phyloP scores from a whole-genome alignment of 2,329 filamentous ascomycete species.

The Colletotrichum liriopes region DNA sequence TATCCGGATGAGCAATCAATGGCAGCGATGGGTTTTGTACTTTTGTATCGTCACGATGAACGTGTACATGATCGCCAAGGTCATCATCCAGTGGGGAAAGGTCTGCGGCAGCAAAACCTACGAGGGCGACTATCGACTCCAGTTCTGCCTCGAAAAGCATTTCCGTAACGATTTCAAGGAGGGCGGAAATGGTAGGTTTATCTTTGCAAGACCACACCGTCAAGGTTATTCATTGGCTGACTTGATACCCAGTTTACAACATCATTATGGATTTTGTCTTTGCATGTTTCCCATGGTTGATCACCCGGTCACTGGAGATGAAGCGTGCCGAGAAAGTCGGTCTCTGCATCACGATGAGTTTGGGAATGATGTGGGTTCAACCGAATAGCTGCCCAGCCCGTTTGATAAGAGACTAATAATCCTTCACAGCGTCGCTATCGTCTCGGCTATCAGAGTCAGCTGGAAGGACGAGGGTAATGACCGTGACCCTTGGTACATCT shows the following conservation, averaged over 20 bases:
- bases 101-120: conserved; percentile 60
- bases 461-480: conserved; percentile 66
- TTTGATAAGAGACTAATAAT: conserved; percentile 14
- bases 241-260: conserved; percentile 60
- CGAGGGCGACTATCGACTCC: conserved; percentile 63
- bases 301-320: conserved; percentile 52
- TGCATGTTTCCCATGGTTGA: conserved; percentile 50
- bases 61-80: conserved; percentile 61
- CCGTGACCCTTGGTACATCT: conserved; percentile 64
- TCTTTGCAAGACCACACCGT: neutral
- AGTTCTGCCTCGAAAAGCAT: conserved; percentile 59
- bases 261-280: conserved; percentile 57
- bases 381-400: neutral
- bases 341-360: conserved; percentile 48
- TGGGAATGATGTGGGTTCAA: conserved; percentile 53
- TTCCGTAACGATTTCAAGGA: conserved; percentile 63
- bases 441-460: conserved; percentile 62
- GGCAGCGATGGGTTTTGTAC: conserved; percentile 61
- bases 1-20: conserved; percentile 60
- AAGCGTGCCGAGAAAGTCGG: conserved; percentile 50
- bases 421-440: conserved; percentile 58
- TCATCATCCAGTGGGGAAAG: conserved; percentile 65
- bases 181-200: conserved; percentile 63
- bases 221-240: neutral
- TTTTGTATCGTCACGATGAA: conserved; percentile 67